Conservation (phyloP, 1,284 basidiomycete species). For the Mycosarcoma mackinlayi region DNA sequence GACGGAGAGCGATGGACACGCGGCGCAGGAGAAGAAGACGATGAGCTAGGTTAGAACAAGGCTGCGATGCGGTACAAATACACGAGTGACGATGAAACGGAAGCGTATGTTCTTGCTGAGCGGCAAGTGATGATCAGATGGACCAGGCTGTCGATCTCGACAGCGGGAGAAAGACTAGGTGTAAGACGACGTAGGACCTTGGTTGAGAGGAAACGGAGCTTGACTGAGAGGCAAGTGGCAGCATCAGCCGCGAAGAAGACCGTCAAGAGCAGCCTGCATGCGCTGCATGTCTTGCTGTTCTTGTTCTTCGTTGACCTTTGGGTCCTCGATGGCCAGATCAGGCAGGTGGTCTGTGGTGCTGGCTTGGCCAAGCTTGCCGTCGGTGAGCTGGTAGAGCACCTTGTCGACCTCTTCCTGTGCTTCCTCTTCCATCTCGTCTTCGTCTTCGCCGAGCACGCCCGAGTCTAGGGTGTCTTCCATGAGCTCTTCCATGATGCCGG, state of each 20-base stretch:
- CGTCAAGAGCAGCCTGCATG: conserved; percentile 66
- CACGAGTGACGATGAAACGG: not conserved
- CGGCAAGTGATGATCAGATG: too few relatives aligned
- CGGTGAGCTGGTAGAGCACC: conserved; percentile 92
- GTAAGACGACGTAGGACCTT: not conserved
- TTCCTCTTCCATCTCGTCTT: conserved; percentile 94
- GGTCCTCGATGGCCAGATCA: conserved; percentile 46
- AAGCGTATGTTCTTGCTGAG: too few relatives aligned
- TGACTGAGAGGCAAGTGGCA: too few relatives aligned
- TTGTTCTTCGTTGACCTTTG: conserved; percentile 45
- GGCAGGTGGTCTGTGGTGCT: conserved; percentile 55
- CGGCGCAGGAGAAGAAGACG: not conserved
- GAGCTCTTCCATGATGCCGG: conserved; percentile 70
- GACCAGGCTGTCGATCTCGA: too few relatives aligned
- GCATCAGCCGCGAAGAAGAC: conserved; percentile 56
- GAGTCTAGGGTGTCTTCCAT: conserved; percentile 70
- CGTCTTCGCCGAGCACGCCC: conserved; percentile 73
- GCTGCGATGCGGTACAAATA: conserved; percentile 6
- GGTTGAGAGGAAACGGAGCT: not conserved
- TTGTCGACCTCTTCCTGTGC: conserved; percentile 98
- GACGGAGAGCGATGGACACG: not conserved
- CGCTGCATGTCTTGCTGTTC: conserved; percentile 60
- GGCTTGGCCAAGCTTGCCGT: conserved; percentile 77
- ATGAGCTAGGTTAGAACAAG: not conserved
- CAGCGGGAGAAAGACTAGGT: too few relatives aligned